phyloP scores from a whole-genome alignment of 345 rosid genomes.

The Bruguiera parviflora region DNA sequence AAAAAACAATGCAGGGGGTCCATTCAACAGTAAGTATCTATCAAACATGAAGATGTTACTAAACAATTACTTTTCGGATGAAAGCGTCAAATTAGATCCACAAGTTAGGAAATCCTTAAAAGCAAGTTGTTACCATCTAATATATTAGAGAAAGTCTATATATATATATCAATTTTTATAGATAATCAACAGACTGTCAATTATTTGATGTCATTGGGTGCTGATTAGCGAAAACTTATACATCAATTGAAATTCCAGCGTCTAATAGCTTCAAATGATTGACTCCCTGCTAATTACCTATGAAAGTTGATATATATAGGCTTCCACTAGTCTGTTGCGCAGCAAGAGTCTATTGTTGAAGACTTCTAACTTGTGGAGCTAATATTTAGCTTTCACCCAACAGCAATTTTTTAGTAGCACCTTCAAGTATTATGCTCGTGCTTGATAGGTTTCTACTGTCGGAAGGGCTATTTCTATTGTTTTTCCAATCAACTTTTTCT shows the following conservation, averaged over 20 bases:
- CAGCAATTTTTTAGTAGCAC: not conserved
- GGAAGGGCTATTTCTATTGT: not conserved
- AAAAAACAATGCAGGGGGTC: conserved; percentile 5
- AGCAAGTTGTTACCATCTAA: not conserved
- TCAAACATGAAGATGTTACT: not conserved
- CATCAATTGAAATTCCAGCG: not conserved
- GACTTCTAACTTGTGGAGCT: no score
- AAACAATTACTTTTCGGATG: no score
- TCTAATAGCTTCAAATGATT: not conserved
- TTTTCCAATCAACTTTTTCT: not conserved
- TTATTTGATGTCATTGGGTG: not conserved
- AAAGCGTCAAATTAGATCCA: no score
- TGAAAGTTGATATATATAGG: not conserved
- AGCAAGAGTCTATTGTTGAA: not conserved
- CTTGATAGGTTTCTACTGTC: conserved; percentile 3
- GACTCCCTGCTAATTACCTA: not conserved
- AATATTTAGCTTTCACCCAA: conserved; percentile 10
- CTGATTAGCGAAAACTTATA: not conserved
- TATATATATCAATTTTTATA: not conserved
- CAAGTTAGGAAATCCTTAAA: no score
- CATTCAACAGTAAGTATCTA: conserved; percentile 6
- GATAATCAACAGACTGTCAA: no score
- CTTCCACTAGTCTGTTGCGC: not conserved
- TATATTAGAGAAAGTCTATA: not conserved
- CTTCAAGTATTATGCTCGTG: conserved; percentile 19